Percentiles rank a stretch among this genome's conserved stretches.
Evolutionary conservation across 148 eudicot species (phyloP).

Genomic region (Chenopodium formosanum): DNA sequence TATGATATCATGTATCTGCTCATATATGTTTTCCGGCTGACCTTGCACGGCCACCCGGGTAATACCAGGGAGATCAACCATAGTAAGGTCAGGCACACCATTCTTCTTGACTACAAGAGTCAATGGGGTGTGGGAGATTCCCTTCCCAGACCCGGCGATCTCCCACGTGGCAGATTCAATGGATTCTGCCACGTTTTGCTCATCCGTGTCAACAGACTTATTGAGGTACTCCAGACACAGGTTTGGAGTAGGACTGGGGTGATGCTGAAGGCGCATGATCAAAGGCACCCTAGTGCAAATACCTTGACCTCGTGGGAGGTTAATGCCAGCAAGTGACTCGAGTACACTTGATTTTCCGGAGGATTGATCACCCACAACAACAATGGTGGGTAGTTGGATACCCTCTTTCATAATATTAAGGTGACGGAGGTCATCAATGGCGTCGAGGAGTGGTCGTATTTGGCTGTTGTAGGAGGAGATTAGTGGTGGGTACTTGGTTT

Average conservation of each 20-base stretch:
- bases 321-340: constrained; percentile 34
- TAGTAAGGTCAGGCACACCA: constrained; percentile 49
- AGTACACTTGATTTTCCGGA: constrained; percentile 35
- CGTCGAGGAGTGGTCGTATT: constrained; percentile 32
- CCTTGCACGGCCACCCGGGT: constrained; percentile 33
- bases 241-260: background rate
- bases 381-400: constrained; percentile 32
- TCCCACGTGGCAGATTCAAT: constrained; percentile 27
- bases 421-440: constrained; percentile 31
- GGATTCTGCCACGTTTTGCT: constrained; percentile 20
- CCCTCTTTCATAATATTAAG: constrained; percentile 33
- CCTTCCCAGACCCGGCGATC: constrained; percentile 26
- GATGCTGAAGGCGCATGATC: constrained; percentile 30
- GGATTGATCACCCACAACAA: constrained; percentile 35
- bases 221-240: constrained; percentile 17
- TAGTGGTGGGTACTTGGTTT: constrained; percentile 8
- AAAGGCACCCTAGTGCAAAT: constrained; percentile 36
- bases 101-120: constrained; percentile 24
- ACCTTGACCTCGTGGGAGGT: constrained; percentile 33
- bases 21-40: constrained; percentile 33
- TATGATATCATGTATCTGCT: constrained; percentile 26
- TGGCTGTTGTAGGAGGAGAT: constrained; percentile 28
- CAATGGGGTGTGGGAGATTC: constrained; percentile 19
- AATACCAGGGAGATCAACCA: constrained; percentile 45
- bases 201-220: constrained; percentile 15